Percentiles rank a stretch among this genome's conserved stretches.
Conservation (phyloP, 1,284 basidiomycete genomes). For the Macrocybe sp. region DNA sequence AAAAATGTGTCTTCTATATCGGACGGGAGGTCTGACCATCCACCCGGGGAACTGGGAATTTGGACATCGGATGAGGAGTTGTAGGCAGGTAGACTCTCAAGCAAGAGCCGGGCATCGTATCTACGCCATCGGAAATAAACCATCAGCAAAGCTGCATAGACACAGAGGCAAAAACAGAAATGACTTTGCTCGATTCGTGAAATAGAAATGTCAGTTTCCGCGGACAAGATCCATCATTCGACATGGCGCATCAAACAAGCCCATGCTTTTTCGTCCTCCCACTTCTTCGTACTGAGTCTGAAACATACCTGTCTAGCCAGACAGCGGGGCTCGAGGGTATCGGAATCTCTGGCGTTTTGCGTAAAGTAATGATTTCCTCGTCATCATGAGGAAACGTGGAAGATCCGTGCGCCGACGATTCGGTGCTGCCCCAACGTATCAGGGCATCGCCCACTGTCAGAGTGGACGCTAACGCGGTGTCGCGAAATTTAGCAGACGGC, state of each 20-base stretch:
- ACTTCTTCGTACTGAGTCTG: neutral
- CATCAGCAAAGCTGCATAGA: conserved; percentile 8
- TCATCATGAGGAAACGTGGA: conserved; percentile 15
- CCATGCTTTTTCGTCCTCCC: neutral
- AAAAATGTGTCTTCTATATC: conserved; percentile 82
- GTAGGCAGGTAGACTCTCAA: conserved; percentile 40
- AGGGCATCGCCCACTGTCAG: conserved; percentile 35
- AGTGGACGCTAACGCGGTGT: conserved; percentile 7
- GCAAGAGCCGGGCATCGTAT: conserved; percentile 74
- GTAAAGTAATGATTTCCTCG: conserved; percentile 2
- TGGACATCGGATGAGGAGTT: no score
- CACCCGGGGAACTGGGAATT: conserved; percentile 40
- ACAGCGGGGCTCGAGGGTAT: conserved; percentile 13
- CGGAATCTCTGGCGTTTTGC: no score
- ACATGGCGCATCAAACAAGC: neutral
- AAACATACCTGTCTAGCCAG: conserved; percentile 64
- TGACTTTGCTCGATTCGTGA: conserved; percentile 15
- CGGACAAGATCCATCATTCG: no score
- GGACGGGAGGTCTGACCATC: conserved; percentile 80
- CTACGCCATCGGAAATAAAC: conserved; percentile 34
- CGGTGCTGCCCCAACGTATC: conserved; percentile 35
- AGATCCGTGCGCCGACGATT: conserved; percentile 4
- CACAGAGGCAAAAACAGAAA: conserved; percentile 14
- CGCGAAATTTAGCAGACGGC: neutral
- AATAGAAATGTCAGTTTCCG: no score